Evolutionary conservation across 2,329 filamentous ascomycete species (phyloP).

Genomic region (Hypoxylon sp.): DNA sequence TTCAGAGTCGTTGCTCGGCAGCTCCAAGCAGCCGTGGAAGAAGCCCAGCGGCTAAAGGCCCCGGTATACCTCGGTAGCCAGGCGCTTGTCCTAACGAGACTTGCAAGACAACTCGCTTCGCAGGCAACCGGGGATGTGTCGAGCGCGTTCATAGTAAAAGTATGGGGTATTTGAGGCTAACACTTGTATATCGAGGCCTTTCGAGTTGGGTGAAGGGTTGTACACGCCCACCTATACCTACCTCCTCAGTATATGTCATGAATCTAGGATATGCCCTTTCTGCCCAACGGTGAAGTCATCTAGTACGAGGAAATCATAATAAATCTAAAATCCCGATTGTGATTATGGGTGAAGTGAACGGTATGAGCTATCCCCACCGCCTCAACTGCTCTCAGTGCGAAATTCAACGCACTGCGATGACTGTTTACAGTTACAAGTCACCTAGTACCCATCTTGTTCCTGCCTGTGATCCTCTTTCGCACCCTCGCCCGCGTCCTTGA

Average conservation of each 20-base stretch:
- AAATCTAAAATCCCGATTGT: conserved; percentile 7
- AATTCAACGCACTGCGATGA: too few species aligned
- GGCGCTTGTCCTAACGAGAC: conserved; percentile 49
- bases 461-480: conserved; percentile 54
- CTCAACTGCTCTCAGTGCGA: too few species aligned
- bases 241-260: too few species aligned
- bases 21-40: conserved; percentile 51
- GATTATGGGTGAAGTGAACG: conserved; percentile 12
- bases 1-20: conserved; percentile 44
- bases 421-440: not conserved
- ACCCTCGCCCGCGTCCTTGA: conserved; percentile 66
- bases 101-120: conserved; percentile 40
- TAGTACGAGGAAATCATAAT: not conserved
- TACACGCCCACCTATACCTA: too few species aligned
- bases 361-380: conserved; percentile 17
- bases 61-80: conserved; percentile 52
- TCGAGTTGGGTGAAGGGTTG: not conserved
- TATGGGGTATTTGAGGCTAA: conserved; percentile 39
- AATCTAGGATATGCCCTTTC: not conserved
- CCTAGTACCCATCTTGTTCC: conserved; percentile 63
- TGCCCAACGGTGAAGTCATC: not conserved
- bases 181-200: conserved; percentile 2
- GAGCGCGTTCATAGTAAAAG: conserved; percentile 38
- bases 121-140: conserved; percentile 32
- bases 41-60: conserved; percentile 53